Evolutionary conservation across 202 grass and related monocot genomes (phyloP), one percentile per base, ranked within the genome.

Genomic region (Cymbopogon flexuosus): DNA sequence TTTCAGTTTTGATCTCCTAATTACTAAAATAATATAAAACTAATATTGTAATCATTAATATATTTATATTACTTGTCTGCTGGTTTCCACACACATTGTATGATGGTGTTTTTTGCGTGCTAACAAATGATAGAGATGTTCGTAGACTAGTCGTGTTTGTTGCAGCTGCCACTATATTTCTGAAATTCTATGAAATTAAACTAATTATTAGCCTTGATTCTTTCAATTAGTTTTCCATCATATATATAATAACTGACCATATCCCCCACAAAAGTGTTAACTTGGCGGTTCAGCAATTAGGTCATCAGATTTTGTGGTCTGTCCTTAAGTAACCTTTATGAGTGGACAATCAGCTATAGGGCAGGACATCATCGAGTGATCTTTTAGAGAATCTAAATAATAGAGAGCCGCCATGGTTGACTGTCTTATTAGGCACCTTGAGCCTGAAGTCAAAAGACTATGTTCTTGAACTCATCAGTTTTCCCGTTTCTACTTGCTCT

Each of bases 361-460:
- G 10, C 47, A 73, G 15, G 70, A 73, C 18, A 73, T 21, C 45
- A 51, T 9, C 27, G 2, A 5, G 27, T 33, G 69, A 45, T 51
- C 24, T 33, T 46, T 45, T 10, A 33, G 30, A 56, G 9, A 12
- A 6, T 35, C 46, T 10, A 10, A 73, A 73, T 73, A 73, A 54
- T 36, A 36, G 29, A 72, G 69, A 14, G 70, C 70, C 70, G 70
- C 16, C 46, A 54, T 73, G 70, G 46, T 51, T 73, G 70, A 73
- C 70, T 18, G 15, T 27, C 30, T n/a, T 0, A n/a, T 30, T 5
- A 16, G 11, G 22, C 6, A 23, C 18, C 8, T 24, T 23, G 41
- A 27, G 23, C 21, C 11, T 30, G 13, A 46, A 49, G 68, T 16
- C 14, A 16, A 23, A 47, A 71, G 23, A 24, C 42, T 70, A 47